phyloP scores from a whole-genome alignment of 2,329 filamentous ascomycete genomes.

The Beauveria bassiana region DNA sequence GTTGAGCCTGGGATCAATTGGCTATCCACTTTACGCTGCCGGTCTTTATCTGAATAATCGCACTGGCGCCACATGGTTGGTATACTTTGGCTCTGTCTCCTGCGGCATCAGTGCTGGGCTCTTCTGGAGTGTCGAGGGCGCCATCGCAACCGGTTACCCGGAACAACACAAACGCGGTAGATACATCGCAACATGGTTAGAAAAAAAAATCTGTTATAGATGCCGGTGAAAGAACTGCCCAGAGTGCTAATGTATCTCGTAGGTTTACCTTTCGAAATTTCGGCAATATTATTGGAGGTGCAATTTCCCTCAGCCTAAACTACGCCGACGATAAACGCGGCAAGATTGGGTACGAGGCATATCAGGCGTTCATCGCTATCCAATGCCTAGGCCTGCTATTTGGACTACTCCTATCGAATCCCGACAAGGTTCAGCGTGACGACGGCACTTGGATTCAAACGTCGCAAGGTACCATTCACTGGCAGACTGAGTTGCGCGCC shows the following conservation, averaged over 20 bases:
- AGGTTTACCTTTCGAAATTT: not conserved
- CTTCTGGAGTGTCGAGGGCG: conserved; percentile 62
- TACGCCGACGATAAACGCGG: not conserved
- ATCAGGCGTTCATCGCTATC: conserved; percentile 37
- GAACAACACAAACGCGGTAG: conserved; percentile 52
- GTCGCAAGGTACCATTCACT: conserved; percentile 19
- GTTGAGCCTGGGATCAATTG: conserved; percentile 39
- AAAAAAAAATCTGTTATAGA: no score
- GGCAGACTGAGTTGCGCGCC: conserved; percentile 22
- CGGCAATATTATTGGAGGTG: not conserved
- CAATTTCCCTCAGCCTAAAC: not conserved
- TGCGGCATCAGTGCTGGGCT: conserved; percentile 57
- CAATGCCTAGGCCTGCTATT: conserved; percentile 37
- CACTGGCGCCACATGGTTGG: conserved; percentile 54
- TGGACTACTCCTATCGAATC: conserved; percentile 34
- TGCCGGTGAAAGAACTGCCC: not conserved
- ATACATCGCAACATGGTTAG: conserved; percentile 41
- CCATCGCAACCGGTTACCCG: conserved; percentile 57
- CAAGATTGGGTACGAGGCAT: not conserved
- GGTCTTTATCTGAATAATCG: conserved; percentile 59
- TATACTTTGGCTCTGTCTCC: conserved; percentile 52
- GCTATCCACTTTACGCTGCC: conserved; percentile 57
- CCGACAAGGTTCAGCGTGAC: conserved; percentile 34
- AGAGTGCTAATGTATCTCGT: not conserved
- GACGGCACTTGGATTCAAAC: conserved; percentile 31